Conservation (phyloP, 495 filamentous ascomycete genomes). For the Monascus purpureus region DNA sequence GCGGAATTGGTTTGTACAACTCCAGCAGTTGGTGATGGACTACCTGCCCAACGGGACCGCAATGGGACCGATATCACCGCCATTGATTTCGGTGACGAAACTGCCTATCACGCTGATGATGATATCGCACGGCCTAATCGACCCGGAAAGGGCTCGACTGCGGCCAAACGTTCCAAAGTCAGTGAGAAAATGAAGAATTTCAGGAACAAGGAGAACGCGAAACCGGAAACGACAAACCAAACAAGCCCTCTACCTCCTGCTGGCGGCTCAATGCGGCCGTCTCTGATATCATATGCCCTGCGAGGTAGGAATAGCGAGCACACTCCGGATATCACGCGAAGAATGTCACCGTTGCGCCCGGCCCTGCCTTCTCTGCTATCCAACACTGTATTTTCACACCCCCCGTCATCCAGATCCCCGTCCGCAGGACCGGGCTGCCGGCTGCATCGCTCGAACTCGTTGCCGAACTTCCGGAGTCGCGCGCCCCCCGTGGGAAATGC, state of each 20-base stretch:
- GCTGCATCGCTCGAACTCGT: conserved; percentile 64
- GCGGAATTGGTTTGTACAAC: too few species aligned
- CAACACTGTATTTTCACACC: conserved; percentile 49
- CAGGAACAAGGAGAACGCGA: conserved; percentile 14
- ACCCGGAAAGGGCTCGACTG: conserved; percentile 13
- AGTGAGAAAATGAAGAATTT: conserved; percentile 26
- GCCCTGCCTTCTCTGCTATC: conserved; percentile 45
- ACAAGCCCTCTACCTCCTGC: background rate
- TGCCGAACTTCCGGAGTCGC: conserved; percentile 56
- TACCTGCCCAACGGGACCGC: too few species aligned
- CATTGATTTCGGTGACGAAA: conserved; percentile 21
- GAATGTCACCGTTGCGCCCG: conserved; percentile 29
- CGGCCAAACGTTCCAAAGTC: conserved; percentile 8
- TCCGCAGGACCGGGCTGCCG: conserved; percentile 28
- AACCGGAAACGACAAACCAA: background rate
- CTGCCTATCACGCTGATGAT: conserved; percentile 16
- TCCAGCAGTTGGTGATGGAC: background rate
- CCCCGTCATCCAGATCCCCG: conserved; percentile 10
- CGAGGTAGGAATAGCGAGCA: conserved; percentile 4
- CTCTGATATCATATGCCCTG: conserved; percentile 1
- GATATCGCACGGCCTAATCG: conserved; percentile 15
- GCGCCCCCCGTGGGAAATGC: conserved; percentile 23
- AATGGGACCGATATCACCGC: conserved; percentile 14
- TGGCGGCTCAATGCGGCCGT: conserved; percentile 3
- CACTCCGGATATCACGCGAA: conserved; percentile 9